A percentile compares a stretch with the other conserved stretches of the same genome.
Conservation (phyloP, 1,284 basidiomycete genomes). For the Fomitiporia mediterranea region DNA sequence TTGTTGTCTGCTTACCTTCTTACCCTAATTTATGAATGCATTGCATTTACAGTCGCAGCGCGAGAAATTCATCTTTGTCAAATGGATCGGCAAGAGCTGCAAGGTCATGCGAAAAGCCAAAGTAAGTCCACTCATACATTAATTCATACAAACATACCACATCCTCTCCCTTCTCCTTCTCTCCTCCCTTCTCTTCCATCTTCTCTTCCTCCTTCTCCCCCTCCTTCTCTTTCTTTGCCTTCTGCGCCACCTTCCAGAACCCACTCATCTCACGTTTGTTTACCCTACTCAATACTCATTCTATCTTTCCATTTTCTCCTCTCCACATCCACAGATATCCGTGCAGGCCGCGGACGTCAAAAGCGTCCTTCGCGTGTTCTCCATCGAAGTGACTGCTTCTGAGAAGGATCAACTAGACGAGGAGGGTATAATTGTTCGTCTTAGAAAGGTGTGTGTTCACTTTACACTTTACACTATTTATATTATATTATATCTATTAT, state of each 20-base stretch:
- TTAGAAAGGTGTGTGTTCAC: conserved; percentile 70
- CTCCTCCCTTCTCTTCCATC: too few species aligned
- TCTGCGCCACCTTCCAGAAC: conserved; percentile 13
- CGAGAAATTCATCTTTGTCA: conserved; percentile 87
- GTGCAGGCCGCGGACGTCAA: conserved; percentile 87
- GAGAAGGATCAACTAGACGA: conserved; percentile 80
- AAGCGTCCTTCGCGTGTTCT: conserved; percentile 69
- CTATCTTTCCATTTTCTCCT: conserved; percentile 10
- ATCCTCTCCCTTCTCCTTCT: too few species aligned
- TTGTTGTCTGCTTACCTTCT: background rate
- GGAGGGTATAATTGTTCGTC: conserved; percentile 65
- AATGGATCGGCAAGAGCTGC: conserved; percentile 84
- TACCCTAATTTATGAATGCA: background rate
- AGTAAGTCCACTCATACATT: too few species aligned
- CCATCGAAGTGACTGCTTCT: conserved; percentile 80
- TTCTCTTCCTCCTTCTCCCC: too few species aligned
- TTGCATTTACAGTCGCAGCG: conserved; percentile 48
- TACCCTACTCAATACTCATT: conserved; percentile 7
- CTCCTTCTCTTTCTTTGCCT: too few species aligned
- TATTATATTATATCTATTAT: too few species aligned
- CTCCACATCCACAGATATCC: conserved; percentile 57
- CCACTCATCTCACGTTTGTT: too few species aligned
- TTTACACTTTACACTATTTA: too few species aligned
- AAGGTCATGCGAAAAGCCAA: conserved; percentile 90
- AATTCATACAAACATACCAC: too few species aligned